Base-by-base conservation (phyloP, 2,329 filamentous ascomycete species). In the Zasmidium cellare region DNA sequence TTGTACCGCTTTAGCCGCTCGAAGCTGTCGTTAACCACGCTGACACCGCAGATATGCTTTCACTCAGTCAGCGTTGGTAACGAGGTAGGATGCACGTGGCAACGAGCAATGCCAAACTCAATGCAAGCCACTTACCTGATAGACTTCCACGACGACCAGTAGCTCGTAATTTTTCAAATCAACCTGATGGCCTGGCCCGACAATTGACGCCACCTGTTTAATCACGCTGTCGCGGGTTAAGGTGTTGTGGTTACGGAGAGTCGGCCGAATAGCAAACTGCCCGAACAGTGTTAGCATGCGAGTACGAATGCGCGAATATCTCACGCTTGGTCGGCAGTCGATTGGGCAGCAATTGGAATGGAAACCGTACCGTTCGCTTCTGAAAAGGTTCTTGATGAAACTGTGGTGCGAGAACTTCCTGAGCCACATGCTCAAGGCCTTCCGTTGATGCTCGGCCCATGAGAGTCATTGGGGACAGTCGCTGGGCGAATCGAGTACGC, bases 181-280 rank as follows among this genome's bases (percentile, higher is more conserved):
- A 58, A 94, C 91, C 68, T 87, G 88, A 75, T 94, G 90, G 41
- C 81, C 80, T 9, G 81, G 76, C 51, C 86, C 85, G 60, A 92
- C 83, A 25, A 87, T 76, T 41, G 79, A 77, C 3, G 89, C 90
- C 62, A 93, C 82, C 62, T 82, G 84, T 67, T 87, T 84, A 72
- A 94, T 93, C 50, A 93, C 80, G 18, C 78, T 79, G 62, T 87
- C 84, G 58, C 89, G 83, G 65, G 84, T 87, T 60, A 93, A 79
- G 2, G 80, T 80, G 65, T 80, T 87, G 74, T 92, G 87, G 68
- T 89, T 90, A 55, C 90, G 86, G 60, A 91, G 84, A 14, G 84
- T 88, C n/a, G 88, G 85, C 46, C 90, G 85, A 65, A 96, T 92
- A n/a, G 90, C 90, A 74, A 91, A 94, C 90, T 93, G 60, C 47